A percentile compares a stretch with the other conserved stretches of the same genome.
Conservation (phyloP, 2,329 filamentous ascomycete species). For the Fusarium algeriense region DNA sequence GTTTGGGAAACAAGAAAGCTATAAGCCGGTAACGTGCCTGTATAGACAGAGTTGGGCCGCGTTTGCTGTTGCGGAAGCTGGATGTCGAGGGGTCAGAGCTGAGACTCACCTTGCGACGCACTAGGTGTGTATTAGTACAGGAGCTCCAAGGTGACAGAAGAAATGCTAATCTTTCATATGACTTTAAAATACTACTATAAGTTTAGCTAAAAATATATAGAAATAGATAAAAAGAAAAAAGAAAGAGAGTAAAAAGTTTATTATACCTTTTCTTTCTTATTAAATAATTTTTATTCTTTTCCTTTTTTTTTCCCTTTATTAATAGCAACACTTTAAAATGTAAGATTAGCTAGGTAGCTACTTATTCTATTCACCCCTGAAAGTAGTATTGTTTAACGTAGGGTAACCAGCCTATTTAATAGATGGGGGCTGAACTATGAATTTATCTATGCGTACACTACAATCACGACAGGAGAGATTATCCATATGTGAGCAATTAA, state of each 20-base stretch:
- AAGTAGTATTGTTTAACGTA: neutral
- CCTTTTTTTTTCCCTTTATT: no score
- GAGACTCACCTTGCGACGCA: slow-evolving; percentile 22
- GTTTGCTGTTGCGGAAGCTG: slow-evolving; percentile 13
- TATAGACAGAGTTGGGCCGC: neutral
- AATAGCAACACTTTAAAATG: no score
- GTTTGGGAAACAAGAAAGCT: neutral
- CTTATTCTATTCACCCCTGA: no score
- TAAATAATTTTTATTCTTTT: no score
- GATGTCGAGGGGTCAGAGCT: slow-evolving; percentile 33
- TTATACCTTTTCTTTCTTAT: no score
- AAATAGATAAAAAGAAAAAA: no score
- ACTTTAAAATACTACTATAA: neutral
- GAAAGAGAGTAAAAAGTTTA: no score
- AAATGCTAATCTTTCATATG: no score
- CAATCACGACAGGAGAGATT: neutral
- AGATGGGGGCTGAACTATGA: no score
- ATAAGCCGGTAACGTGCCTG: neutral
- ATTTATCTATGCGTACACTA: neutral
- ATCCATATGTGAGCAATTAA: neutral
- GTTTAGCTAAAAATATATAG: neutral
- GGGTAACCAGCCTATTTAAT: neutral
- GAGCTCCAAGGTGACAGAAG: neutral
- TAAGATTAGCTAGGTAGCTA: no score
- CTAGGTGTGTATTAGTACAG: slow-evolving; percentile 22